Base-by-base conservation (phyloP, 352 stramenopile species). In the Globisporangium canariense region DNA sequence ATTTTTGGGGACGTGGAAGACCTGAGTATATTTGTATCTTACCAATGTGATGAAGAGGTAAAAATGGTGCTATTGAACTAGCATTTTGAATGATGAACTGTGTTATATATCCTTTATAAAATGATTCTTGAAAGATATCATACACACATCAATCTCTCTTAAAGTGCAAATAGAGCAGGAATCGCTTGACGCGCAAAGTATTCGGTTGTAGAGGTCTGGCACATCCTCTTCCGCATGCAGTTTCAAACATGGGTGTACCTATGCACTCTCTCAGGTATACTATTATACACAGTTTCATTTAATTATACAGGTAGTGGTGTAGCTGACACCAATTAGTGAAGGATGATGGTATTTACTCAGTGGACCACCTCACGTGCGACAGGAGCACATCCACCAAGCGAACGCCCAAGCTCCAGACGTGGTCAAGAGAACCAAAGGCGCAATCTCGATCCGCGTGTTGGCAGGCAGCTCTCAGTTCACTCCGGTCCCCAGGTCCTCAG, bases 341-440 rank as follows among this genome's bases (percentile, higher is more conserved):
- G 57, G 54, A 62, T 62, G 57, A 46, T 34, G 41, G 43, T 62
- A 34, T 22, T n/a, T 3, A 1, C 4, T 55, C 41, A 47, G 57
- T 55, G 22, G 56, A 28, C 40, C 20, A 62, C 56, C 56, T 62
- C 20, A 51, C 45, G 41, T 41, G 34, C 22, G 25, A 36, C 56
- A 62, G 7, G 22, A 32, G 25, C 40, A 53, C 56, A 62, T 62
- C 56, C 56, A 62, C 43, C 41, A 62, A 62, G 25, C 25, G 25
- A 28, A 22, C 16, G 25, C 18, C 22, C 25, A 22, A 57, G 51
- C 52, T 10, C 22, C 32, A 59, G 53, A 59, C 53, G 53, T 46
- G 30, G n/a, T 46, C 22, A 50, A n/a, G 20, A 51, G 9, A 28
- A 18, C 34, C 14, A 49, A 28, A 61, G 28, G 25, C 25, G 34